Evolutionary conservation across 805 yeast genomes (phyloP), one percentile per base, ranked within the genome.

Genomic region (Teunomyces tritomae): DNA sequence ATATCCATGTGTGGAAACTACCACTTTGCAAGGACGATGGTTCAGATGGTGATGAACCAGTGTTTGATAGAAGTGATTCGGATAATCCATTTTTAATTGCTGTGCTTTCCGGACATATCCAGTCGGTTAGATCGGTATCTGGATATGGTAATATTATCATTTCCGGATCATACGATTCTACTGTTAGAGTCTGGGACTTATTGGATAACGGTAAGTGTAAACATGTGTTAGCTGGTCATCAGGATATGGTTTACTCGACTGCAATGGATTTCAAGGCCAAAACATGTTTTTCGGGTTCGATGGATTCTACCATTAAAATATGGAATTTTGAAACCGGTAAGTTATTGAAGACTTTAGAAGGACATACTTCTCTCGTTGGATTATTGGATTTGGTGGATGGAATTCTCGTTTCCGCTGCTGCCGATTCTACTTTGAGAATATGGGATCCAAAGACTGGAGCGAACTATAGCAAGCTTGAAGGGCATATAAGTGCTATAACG

Each of bases 101-200:
- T 17, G 80, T 85, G 1, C 68, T 91, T 37, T 70, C 80, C 16
- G 97, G 73, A 4, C 72, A 67, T 48, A 74, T 85, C 11, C 85
- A 82, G 11, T 78, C 91, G 2, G 97, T 92, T 1, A 79, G 99
- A 47, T 84, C 97, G 0, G 87, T 92, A 8, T 78, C 94, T 1
- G 97, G 96, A 0, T 74, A 83, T 63, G 96, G 92, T 1, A 87
- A 88, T 59, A 79, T 85, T 9, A 79, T 92, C 16, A 84, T 92
- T 1, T 85, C 94, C 28, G 97, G 97, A 0, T 87, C 96, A 4
- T 92, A 92, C 64, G 99, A 92, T 67, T 78, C 85, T 45, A 87
- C 88, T 1, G 88, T 91, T 5, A 78, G 97, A 50, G 96, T 92
- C 2, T 92, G 99, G 99, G 94, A 89, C 57, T 73, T 91, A 51